Evolutionary conservation across 202 grass and related monocot species (phyloP).

Genomic region (Digitaria exilis): DNA sequence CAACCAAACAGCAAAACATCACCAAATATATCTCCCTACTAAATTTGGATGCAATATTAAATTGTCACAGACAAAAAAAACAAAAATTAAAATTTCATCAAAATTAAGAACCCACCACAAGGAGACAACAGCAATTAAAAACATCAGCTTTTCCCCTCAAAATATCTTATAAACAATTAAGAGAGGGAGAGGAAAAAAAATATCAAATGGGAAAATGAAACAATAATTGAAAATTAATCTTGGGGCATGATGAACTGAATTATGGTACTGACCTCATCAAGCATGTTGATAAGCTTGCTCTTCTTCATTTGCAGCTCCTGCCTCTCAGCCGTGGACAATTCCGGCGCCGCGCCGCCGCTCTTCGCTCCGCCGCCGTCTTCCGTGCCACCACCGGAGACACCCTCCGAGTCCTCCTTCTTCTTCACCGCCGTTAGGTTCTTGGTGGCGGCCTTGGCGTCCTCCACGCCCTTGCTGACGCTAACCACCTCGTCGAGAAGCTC

Average conservation of each 20-base stretch:
- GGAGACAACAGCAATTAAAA: background rate
- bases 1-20: slow-evolving; percentile 31
- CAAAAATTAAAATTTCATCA: background rate
- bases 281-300: slow-evolving; percentile 96
- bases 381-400: slow-evolving; percentile 34
- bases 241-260: background rate
- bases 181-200: background rate
- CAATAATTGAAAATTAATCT: background rate
- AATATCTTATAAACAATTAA: background rate
- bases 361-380: slow-evolving; percentile 46
- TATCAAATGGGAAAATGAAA: background rate
- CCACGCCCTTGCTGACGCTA: slow-evolving; percentile 71
- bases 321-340: slow-evolving; percentile 86
- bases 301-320: slow-evolving; percentile 99
- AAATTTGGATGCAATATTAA: slow-evolving; percentile 12
- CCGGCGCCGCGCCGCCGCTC: slow-evolving; percentile 29
- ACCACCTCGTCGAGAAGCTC: slow-evolving; percentile 93
- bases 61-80: background rate
- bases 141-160: background rate
- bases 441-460: slow-evolving; percentile 44
- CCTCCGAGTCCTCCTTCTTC: slow-evolving; percentile 61
- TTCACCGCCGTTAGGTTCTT: slow-evolving; percentile 46
- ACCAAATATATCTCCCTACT: slow-evolving; percentile 29
- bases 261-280: slow-evolving; percentile 80
- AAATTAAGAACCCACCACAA: background rate